A percentile compares a stretch with the other conserved stretches of the same genome.
phyloP scores from a whole-genome alignment of 257 asterid species.

The Solanum pinnatisectum region DNA sequence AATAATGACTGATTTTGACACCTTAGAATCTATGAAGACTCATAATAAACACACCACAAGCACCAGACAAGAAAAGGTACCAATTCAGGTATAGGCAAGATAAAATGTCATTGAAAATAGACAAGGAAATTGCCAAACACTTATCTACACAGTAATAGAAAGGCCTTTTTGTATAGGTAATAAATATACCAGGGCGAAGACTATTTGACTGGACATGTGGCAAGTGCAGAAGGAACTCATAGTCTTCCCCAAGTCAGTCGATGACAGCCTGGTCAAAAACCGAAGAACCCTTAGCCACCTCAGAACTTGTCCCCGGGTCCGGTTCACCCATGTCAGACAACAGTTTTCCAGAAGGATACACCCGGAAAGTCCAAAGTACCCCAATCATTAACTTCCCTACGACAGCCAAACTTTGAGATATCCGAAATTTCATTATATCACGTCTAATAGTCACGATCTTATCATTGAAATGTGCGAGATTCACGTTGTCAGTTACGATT shows the following conservation, averaged over 20 bases:
- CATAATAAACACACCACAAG: neutral
- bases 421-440: neutral
- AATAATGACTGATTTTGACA: neutral
- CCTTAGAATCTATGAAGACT: neutral
- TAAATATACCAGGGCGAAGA: neutral
- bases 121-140: neutral
- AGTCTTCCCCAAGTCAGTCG: neutral
- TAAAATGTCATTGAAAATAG: neutral
- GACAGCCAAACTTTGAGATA: neutral
- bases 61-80: neutral
- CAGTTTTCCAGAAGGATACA: neutral
- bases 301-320: neutral
- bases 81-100: neutral
- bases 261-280: neutral
- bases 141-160: neutral
- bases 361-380: neutral
- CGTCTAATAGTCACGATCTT: neutral
- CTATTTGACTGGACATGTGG: neutral
- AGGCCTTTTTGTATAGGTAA: neutral
- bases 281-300: neutral
- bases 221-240: neutral
- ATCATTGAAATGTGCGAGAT: neutral
- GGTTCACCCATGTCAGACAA: neutral
- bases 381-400: neutral
- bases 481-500: neutral